phyloP scores from a whole-genome alignment of 495 filamentous ascomycete genomes.

The Coniosporium apollinis region DNA sequence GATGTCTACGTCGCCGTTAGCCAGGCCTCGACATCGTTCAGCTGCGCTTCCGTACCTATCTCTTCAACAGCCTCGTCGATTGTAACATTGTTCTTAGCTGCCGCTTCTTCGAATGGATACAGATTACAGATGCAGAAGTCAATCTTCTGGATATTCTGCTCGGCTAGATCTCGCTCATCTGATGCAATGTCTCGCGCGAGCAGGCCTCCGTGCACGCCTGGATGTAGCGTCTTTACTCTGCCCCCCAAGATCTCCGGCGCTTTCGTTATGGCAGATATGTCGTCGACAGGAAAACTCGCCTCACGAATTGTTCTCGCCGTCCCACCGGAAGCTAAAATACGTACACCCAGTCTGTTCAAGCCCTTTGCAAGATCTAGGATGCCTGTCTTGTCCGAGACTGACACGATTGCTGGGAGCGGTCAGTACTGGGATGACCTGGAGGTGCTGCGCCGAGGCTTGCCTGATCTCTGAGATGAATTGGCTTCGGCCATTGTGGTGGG shows the following conservation, averaged over 20 bases:
- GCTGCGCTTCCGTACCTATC: slow-evolving; percentile 3
- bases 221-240: slow-evolving; percentile 93
- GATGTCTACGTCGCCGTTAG: slow-evolving; percentile 51
- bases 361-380: slow-evolving; percentile 92
- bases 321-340: slow-evolving; percentile 83
- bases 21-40: not conserved
- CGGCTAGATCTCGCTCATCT: slow-evolving; percentile 89
- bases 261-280: slow-evolving; percentile 92
- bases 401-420: slow-evolving; percentile 59
- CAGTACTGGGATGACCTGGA: not conserved
- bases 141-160: slow-evolving; percentile 93
- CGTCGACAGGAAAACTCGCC: slow-evolving; percentile 87
- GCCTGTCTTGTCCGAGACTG: slow-evolving; percentile 97
- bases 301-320: slow-evolving; percentile 90
- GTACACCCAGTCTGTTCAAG: slow-evolving; percentile 74
- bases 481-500: no score
- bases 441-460: not conserved
- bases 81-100: slow-evolving; percentile 91
- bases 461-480: no score
- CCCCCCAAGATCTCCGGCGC: slow-evolving; percentile 97
- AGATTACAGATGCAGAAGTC: slow-evolving; percentile 98
- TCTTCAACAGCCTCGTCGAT: slow-evolving; percentile 94
- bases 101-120: slow-evolving; percentile 95
- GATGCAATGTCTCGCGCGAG: slow-evolving; percentile 82
- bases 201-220: slow-evolving; percentile 75